Evolutionary conservation across 1,284 basidiomycete genomes (phyloP), one percentile per base, ranked within the genome.

Genomic region (Ceratobasidium sp.): DNA sequence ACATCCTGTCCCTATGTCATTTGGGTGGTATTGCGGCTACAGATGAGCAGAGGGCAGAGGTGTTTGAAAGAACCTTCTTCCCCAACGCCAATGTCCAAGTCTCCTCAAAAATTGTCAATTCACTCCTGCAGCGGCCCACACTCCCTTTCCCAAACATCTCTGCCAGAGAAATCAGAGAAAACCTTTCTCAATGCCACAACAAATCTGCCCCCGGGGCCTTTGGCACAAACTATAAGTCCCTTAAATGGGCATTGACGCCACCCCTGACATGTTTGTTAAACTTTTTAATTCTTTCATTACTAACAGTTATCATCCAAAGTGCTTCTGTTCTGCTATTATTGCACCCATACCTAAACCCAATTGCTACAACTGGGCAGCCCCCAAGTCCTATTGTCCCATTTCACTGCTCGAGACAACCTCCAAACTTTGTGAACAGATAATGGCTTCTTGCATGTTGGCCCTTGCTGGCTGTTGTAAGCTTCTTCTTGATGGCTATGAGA

Each of bases 331-430:
- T 20, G 78, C 75, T 1, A 72, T 70, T 12, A 82, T 79, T 0
- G 72, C 80, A 0, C 79, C 82, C 0, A 69, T 84, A 0, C 69
- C 75, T 13, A 84, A 85, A 70, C 80, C 79, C 2, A 78, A 78
- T 0, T 78, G 78, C 31, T 29, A 76, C 0, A 75, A 78, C 71
- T 83, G 84, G 73, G 70, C 73, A 0, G 52, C 74, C 0, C 71
- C 80, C 0, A 78, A 77, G 20, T 73, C 82, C 0, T 82, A 79
- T 68, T 72, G 80, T 0, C 82, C 82, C 0, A 81, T 84, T 0
- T 78, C 78, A 0, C 78, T 84, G 0, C 74, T 79, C 0, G 74
- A 71, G 78, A 0, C 74, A 77, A 2, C 54, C 74, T 15, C 40
- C 75, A 4, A 47, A 70, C 29, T n/a, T n/a, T n/a, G n/a, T n/a